Base-by-base conservation (phyloP, 129 eudicot species). In the Artemisia tridentata region DNA sequence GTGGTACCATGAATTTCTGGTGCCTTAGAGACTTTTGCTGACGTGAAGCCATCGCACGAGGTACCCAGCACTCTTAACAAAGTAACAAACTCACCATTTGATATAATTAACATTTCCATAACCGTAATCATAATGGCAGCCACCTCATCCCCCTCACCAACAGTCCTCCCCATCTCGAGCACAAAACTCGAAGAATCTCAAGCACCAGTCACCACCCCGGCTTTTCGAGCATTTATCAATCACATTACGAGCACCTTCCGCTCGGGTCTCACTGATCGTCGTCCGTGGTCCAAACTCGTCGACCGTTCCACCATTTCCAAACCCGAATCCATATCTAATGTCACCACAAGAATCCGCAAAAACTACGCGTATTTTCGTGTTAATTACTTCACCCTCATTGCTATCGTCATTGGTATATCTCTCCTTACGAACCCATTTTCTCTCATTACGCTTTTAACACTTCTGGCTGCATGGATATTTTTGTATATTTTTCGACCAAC, bases 401-500 rank as follows among this genome's bases (percentile, higher is more conserved):
- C 91, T 79, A 74, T 69, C 13, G 86, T 89, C 59, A 86, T 92
- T 60, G 88, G 72, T 0, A 12, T 92, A 78, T 88, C 95, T 3
- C 92, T 92, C 72, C 58, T 92, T 59, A 82, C 95, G 3, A 82
- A 92, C 66, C 96, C 98, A 12, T 69, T 86, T 75, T 86, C 96
- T 15, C 89, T 92, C 72, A 69, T 92, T 81, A 68, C 80, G 67
- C 90, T 92, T 58, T 41, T 83, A 3, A 84, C 74, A 19, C 91
- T 92, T 73, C 84, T 89, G 34, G 88, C 96, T 27, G 84, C 95
- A 51, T 92, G 98, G 98, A 65, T 81, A 11, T 92, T 92, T 92
- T 85, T 92, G 45, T 76, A 71, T 78, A 66, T 75, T 14, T 76
- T 81, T 51, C 79, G 81, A 2, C 85, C 85, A 3, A 72, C 79